Base-by-base conservation (phyloP, 768 basidiomycete species). In the Boletus insuetus region DNA sequence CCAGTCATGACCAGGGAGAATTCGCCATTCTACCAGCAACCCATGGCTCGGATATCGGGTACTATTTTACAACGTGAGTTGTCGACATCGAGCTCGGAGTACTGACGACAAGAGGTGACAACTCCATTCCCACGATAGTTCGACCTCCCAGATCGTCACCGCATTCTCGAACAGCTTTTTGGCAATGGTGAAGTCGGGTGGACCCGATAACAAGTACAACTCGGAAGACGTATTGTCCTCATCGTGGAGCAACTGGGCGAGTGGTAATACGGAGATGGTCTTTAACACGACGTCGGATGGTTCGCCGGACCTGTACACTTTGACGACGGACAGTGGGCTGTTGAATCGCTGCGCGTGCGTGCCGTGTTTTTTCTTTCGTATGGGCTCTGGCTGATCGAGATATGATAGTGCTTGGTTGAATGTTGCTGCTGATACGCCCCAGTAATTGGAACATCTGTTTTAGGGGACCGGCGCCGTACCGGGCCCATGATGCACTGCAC, bases 61-160 rank as follows among this genome's bases (percentile, higher is more conserved):
- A 74, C 56, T 79, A 79, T 49, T 80, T 77, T 59, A 69, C 78
- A 3, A 71, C 64, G 79, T 79, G 60, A 54, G 75, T 38, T 20
- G 16, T 37, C 22, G 17, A 40, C 16, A 29, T 29, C 6, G 24
- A 24, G 24, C 24, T 24, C 22, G 6, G 24, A 26, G 24, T 29
- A 29, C 26, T 29, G 10, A 44, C 6, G 17, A 32, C 5, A 8
- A 5, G 19, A 17, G 10, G 11, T 34, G n/a, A 40, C 19, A 14
- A 34, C 3, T 2, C 0, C 51, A 59, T 11, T 11, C 26, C 26
- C 26, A 29, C 51, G 49, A 62, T 45, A 71, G 68, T 34, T 52
- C 51, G 10, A 58, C 51, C 16, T 47, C 52, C 17, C 20, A 41
- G 16, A 59, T 71, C 59, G 61, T 64, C n/a, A 60, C 56, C 16